These are phyloP conservation scores for Moringa oleifera DNA, from an alignment of 345 rosid genomes.

Conservation along the genomic window DNA sequence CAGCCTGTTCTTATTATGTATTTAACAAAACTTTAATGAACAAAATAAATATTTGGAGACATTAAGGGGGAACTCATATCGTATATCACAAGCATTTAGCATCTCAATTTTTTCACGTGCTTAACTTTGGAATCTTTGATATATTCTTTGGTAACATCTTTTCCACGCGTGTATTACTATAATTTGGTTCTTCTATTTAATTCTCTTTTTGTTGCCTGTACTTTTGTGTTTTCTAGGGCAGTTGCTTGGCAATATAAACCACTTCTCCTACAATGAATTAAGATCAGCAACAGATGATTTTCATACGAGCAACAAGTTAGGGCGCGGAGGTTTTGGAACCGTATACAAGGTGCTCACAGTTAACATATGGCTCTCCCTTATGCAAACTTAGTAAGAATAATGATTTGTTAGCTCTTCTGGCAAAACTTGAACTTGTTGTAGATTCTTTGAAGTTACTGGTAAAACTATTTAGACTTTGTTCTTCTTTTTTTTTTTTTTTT, in stretches of 20 bases:
- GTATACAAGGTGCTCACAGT: slow-evolving; percentile 50
- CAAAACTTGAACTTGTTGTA: background rate
- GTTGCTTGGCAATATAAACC: slow-evolving; percentile 26
- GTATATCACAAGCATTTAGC: too few relatives aligned
- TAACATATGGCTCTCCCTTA: background rate
- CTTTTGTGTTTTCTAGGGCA: slow-evolving; percentile 21
- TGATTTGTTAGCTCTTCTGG: background rate
- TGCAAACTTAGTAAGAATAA: background rate
- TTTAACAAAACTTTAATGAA: too few relatives aligned
- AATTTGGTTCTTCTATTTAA: background rate
- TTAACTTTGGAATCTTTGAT: background rate
- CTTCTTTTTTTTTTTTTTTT: too few relatives aligned
- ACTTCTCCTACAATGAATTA: slow-evolving; percentile 36
- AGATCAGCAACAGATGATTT: slow-evolving; percentile 46
- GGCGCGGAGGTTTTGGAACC: slow-evolving; percentile 58
- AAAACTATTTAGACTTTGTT: background rate
- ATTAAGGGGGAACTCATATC: background rate
- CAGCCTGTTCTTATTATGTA: too few relatives aligned
- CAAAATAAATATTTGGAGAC: too few relatives aligned
- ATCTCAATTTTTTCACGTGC: background rate
- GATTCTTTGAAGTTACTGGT: background rate
- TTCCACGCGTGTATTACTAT: background rate
- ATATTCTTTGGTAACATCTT: background rate
- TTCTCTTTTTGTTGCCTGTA: background rate
- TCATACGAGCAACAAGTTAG: slow-evolving; percentile 34